Evolutionary conservation across 2,329 filamentous ascomycete genomes (phyloP).

Genomic region (Ambrosiella beaveri): DNA sequence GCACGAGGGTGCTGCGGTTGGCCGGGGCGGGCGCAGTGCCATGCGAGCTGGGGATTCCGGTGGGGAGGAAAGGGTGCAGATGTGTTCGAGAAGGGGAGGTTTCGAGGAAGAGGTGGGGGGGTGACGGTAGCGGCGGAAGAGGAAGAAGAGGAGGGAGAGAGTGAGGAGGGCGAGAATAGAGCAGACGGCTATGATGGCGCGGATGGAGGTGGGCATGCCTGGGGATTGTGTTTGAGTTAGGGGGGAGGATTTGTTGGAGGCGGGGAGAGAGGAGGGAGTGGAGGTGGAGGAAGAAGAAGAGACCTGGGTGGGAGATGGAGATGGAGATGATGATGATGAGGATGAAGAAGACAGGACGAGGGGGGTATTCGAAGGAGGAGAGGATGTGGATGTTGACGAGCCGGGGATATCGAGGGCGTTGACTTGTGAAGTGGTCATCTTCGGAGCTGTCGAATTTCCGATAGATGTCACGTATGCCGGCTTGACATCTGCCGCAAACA

Average conservation of each 20-base stretch:
- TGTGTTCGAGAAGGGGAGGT: constrained; percentile 1
- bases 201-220: constrained; percentile 4
- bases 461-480: not conserved
- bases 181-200: constrained; percentile 9
- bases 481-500: not conserved
- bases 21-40: constrained; percentile 1
- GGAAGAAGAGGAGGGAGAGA: constrained; percentile 4
- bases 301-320: not conserved
- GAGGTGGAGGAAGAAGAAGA: not conserved
- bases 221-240: not conserved
- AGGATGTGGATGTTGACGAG: not conserved
- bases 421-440: not conserved
- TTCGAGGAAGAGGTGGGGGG: not conserved
- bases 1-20: not conserved
- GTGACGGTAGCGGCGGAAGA: constrained; percentile 4
- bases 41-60: not conserved
- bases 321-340: not conserved
- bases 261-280: not conserved
- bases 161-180: constrained; percentile 2
- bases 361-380: not conserved
- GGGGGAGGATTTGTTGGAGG: not conserved
- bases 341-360: not conserved
- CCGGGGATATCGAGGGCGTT: not conserved
- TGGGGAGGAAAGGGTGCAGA: not conserved
- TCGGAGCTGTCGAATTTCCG: not conserved